Conservation (phyloP, 208 protist genomes). For the Kentomonas sorsogonicus region DNA sequence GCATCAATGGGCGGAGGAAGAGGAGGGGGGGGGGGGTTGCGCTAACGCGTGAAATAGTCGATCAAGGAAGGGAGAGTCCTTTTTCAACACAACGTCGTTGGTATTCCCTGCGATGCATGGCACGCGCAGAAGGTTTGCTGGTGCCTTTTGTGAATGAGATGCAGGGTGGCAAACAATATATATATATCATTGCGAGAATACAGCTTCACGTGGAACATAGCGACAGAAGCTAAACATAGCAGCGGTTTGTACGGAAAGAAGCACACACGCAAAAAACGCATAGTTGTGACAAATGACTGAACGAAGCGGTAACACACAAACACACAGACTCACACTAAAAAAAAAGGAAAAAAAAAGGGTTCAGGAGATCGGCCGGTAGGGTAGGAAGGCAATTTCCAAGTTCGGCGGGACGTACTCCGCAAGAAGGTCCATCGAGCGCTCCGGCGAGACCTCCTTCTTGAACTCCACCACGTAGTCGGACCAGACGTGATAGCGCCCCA, state of each 20-base stretch:
- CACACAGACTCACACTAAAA: background rate
- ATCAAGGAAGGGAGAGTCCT: too few species aligned
- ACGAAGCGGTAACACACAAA: background rate
- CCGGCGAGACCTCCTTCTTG: constrained; percentile 41
- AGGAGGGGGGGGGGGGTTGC: too few species aligned
- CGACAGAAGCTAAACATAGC: background rate
- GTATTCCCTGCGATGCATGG: too few species aligned
- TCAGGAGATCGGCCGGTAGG: constrained; percentile 18
- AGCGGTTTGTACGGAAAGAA: background rate
- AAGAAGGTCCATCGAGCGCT: constrained; percentile 63
- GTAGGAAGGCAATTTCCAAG: constrained; percentile 25
- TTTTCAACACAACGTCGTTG: background rate
- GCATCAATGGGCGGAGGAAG: too few species aligned
- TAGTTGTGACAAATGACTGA: background rate
- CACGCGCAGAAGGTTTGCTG: background rate
- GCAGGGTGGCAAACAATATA: background rate
- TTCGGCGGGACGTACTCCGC: constrained; percentile 66
- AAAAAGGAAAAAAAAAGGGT: background rate
- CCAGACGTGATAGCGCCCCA: constrained; percentile 80
- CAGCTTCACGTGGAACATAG: background rate
- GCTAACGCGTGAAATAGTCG: too few species aligned
- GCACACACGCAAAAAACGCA: background rate
- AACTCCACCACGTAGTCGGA: constrained; percentile 66
- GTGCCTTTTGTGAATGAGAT: background rate
- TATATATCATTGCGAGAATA: background rate